phyloP scores from a whole-genome alignment of 495 filamentous ascomycete species.

The Daldinia bambusicola region DNA sequence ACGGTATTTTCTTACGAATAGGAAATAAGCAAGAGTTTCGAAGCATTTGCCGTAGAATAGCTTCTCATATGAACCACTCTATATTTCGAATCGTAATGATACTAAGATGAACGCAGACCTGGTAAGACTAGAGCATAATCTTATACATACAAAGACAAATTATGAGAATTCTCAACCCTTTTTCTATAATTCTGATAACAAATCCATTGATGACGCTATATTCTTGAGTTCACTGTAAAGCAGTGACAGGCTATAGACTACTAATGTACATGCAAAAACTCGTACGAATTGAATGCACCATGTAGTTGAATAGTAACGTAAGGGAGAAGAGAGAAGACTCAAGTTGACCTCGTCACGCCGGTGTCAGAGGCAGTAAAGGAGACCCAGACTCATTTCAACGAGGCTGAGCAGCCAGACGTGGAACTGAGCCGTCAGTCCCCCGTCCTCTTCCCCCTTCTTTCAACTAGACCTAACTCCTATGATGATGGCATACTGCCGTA shows the following conservation, averaged over 20 bases:
- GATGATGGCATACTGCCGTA: slow-evolving; percentile 9
- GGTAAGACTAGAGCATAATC: too few species aligned
- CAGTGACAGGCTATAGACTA: background rate
- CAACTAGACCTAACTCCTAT: background rate
- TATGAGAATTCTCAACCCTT: background rate
- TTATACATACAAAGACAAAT: too few species aligned
- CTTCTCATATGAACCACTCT: too few species aligned
- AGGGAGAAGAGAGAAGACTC: background rate
- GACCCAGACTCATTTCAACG: background rate
- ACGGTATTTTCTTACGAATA: too few species aligned
- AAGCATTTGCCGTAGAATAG: too few species aligned
- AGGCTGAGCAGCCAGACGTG: background rate
- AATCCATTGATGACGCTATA: background rate
- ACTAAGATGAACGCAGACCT: too few species aligned
- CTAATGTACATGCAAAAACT: background rate
- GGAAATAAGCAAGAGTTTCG: too few species aligned
- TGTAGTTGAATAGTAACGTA: background rate
- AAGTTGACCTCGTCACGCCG: background rate
- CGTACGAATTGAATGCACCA: background rate
- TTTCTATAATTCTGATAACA: background rate
- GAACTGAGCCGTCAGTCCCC: background rate
- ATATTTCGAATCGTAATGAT: too few species aligned
- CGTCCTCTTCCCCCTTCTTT: background rate
- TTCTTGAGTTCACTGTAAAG: background rate
- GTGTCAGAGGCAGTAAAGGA: background rate